Percentiles rank a stretch among this genome's conserved stretches.
These are phyloP conservation scores for Glomus cerebriforme DNA, from an alignment of 192 early-diverging fungal species.

Conservation along the genomic window DNA sequence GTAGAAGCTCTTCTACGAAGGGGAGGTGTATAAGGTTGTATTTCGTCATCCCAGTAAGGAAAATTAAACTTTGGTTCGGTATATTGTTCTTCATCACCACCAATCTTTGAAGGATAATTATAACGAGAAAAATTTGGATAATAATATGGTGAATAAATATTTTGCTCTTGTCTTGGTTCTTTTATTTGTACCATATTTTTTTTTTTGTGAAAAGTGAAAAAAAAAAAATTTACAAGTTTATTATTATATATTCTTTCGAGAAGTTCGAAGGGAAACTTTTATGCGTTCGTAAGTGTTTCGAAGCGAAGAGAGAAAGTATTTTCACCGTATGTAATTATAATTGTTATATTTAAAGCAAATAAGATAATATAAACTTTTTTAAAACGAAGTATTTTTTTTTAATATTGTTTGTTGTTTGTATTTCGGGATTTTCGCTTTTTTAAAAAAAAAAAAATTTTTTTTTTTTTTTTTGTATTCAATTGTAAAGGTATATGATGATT, in stretches of 20 bases:
- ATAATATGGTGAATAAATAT: slow-evolving; percentile 22
- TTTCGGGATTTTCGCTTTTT: neutral
- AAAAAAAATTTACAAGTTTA: no score
- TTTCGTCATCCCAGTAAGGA: slow-evolving; percentile 28
- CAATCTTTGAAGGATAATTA: slow-evolving; percentile 22
- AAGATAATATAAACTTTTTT: no score
- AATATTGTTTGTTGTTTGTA: neutral
- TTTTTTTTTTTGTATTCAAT: neutral
- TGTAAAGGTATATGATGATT: neutral
- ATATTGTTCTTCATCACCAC: slow-evolving; percentile 23
- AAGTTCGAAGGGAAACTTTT: no score
- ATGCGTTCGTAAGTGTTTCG: no score
- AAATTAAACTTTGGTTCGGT: slow-evolving; percentile 13
- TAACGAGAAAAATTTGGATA: slow-evolving; percentile 28
- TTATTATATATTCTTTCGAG: no score
- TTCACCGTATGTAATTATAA: no score
- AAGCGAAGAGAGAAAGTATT: no score
- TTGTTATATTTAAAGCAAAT: no score
- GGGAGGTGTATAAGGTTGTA: neutral
- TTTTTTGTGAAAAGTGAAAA: neutral
- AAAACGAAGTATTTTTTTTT: neutral
- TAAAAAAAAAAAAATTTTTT: neutral
- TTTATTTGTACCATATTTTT: neutral
- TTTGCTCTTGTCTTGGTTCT: slow-evolving; percentile 7
- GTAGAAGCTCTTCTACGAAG: slow-evolving; percentile 3